Evolutionary conservation across 768 basidiomycete species (phyloP).

Genomic region (Psilocybe azurescens): DNA sequence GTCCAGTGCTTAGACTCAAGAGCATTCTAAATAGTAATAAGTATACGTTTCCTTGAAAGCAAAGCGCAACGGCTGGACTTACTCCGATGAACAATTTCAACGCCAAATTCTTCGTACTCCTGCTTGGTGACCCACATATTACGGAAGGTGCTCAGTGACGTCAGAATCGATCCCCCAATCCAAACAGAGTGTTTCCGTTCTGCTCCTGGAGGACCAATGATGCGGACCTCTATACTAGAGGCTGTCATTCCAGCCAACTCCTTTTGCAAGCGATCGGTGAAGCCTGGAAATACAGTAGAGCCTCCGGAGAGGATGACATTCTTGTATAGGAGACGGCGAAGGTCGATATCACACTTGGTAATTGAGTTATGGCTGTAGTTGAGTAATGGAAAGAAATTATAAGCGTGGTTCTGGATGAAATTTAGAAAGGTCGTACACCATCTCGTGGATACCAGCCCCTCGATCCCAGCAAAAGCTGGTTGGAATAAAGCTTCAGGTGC

Average conservation of each 20-base stretch:
- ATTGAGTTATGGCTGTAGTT: conserved; percentile 71
- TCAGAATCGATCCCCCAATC: conserved; percentile 88
- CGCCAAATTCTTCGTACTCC: conserved; percentile 89
- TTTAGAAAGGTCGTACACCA: conserved; percentile 51
- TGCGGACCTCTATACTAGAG: conserved; percentile 94
- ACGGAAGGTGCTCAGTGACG: conserved; percentile 94
- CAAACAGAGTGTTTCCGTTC: conserved; percentile 97
- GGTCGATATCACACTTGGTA: conserved; percentile 87
- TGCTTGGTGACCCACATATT: conserved; percentile 94
- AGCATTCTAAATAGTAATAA: no score
- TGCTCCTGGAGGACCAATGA: conserved; percentile 75
- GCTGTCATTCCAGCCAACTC: conserved; percentile 86
- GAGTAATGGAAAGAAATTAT: not conserved
- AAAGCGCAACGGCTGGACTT: conserved; percentile 5
- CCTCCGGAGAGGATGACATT: conserved; percentile 90
- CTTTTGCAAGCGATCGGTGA: conserved; percentile 95
- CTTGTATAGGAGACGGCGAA: conserved; percentile 79
- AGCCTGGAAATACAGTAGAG: conserved; percentile 96
- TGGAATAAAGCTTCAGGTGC: conserved; percentile 95
- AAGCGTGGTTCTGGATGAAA: conserved; percentile 8
- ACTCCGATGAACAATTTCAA: conserved; percentile 83
- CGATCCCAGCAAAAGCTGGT: conserved; percentile 87
- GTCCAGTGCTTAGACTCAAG: no score
- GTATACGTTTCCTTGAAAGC: no score
- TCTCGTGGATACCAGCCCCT: conserved; percentile 92